phyloP scores from a whole-genome alignment of 75 land plant species.

The Sequoiadendron giganteum region DNA sequence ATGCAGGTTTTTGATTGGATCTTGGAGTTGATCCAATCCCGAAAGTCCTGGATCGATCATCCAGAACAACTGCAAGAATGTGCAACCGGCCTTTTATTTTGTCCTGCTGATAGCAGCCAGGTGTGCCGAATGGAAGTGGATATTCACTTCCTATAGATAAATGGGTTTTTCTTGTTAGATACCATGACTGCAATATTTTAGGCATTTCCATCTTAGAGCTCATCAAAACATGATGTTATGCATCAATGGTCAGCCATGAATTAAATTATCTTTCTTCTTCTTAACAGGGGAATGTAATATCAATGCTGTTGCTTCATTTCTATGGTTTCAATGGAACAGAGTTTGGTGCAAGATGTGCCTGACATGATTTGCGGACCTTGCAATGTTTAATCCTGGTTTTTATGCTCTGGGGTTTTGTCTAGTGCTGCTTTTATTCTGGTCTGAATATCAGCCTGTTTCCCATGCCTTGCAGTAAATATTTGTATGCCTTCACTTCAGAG shows the following conservation, averaged over 20 bases:
- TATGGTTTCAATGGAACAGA: background rate
- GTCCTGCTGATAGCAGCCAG: constrained; percentile 10
- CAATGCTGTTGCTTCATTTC: constrained; percentile 15
- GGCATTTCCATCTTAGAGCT: background rate
- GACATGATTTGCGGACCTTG: background rate
- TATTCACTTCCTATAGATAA: background rate
- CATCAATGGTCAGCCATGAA: background rate
- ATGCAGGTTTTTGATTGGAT: constrained; percentile 54
- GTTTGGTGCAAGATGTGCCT: background rate
- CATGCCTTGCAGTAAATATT: background rate
- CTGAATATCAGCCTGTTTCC: background rate
- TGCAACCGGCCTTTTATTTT: constrained; percentile 37
- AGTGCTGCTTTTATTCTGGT: background rate
- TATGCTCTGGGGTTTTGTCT: background rate
- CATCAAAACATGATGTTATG: background rate
- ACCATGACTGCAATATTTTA: background rate
- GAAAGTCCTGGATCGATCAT: constrained; percentile 43
- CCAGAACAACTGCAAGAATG: constrained; percentile 25
- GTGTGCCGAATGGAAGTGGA: background rate
- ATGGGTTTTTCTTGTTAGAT: background rate
- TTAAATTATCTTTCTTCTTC: background rate
- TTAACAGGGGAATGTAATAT: constrained; percentile 5
- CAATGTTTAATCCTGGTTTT: background rate
- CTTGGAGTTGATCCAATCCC: constrained; percentile 47
- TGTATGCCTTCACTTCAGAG: background rate